Conservation (phyloP, 2,329 filamentous ascomycete species). For the Paraconiothyrium brasiliense region DNA sequence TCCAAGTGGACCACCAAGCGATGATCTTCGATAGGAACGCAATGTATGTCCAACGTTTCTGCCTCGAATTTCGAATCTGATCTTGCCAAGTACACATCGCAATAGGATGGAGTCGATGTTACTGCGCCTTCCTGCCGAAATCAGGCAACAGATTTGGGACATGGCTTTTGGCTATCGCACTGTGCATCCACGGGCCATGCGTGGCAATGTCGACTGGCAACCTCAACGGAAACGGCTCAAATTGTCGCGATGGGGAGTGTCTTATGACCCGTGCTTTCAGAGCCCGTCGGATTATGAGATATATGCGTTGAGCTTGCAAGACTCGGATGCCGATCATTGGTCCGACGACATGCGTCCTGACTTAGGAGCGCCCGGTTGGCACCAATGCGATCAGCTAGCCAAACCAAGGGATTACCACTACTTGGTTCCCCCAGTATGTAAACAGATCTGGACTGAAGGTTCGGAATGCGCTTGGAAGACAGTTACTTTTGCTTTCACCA, state of each 20-base stretch:
- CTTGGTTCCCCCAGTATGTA: conserved; percentile 12
- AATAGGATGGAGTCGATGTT: conserved; percentile 1
- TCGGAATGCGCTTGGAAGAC: conserved; percentile 13
- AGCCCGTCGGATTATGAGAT: not conserved
- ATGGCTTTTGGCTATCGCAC: conserved; percentile 12
- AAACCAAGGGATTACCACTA: conserved; percentile 4
- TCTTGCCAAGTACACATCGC: conserved; percentile 3
- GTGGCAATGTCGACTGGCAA: conserved; percentile 6
- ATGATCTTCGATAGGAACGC: not conserved
- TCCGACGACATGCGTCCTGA: conserved; percentile 3
- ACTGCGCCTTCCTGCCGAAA: not conserved
- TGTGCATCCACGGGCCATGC: conserved; percentile 9
- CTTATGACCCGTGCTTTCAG: conserved; percentile 11
- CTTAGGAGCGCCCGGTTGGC: not conserved
- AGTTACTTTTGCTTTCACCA: conserved; percentile 10
- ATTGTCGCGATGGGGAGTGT: conserved; percentile 6
- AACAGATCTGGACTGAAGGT: conserved; percentile 9
- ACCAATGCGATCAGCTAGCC: not conserved
- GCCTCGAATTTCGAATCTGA: not conserved
- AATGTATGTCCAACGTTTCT: not conserved
- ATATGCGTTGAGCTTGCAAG: conserved; percentile 5
- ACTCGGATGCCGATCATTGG: conserved; percentile 4
- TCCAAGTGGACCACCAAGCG: not conserved
- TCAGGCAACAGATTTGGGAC: conserved; percentile 7
- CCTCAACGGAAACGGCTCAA: not conserved